Conservation (phyloP, 2,329 filamentous ascomycete species). For the Neonectria faginata region DNA sequence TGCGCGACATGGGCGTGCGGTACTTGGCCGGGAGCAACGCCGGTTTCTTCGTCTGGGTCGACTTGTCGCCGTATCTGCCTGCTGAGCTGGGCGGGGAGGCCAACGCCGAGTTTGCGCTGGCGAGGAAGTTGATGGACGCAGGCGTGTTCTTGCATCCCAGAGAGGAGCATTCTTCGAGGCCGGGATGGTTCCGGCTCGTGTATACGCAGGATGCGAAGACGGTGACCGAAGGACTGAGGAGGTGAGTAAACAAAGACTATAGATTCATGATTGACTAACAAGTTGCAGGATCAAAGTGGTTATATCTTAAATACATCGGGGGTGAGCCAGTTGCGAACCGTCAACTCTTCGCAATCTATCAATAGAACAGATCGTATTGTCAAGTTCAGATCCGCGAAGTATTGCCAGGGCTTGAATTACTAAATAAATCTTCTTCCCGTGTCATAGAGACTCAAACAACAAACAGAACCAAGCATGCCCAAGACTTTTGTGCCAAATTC, state of each 20-base stretch:
- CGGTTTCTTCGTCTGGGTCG: slow-evolving; percentile 68
- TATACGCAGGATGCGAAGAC: slow-evolving; percentile 56
- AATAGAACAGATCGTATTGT: background rate
- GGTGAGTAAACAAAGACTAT: slow-evolving; percentile 38
- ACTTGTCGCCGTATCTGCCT: slow-evolving; percentile 60
- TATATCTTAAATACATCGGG: slow-evolving; percentile 15
- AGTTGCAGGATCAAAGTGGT: slow-evolving; percentile 29
- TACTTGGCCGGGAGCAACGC: slow-evolving; percentile 63
- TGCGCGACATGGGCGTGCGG: slow-evolving; percentile 56
- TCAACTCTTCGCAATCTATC: background rate
- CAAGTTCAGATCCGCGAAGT: background rate
- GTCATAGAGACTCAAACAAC: background rate
- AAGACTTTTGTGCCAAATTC: background rate
- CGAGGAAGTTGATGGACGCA: slow-evolving; percentile 55
- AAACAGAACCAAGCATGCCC: background rate
- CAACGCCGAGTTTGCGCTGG: slow-evolving; percentile 58
- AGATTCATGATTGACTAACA: slow-evolving; percentile 14
- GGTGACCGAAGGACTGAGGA: slow-evolving; percentile 53
- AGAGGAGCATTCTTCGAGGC: slow-evolving; percentile 57
- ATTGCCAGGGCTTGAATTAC: background rate
- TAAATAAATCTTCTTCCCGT: background rate
- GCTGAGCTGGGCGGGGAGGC: slow-evolving; percentile 42
- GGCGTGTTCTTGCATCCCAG: slow-evolving; percentile 64
- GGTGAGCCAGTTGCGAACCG: too few relatives aligned
- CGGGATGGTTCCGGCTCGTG: slow-evolving; percentile 67